A percentile compares a stretch with the other conserved stretches of the same genome.
Conservation (phyloP, 139 green algal species). For the Picochlorum costavermella region DNA sequence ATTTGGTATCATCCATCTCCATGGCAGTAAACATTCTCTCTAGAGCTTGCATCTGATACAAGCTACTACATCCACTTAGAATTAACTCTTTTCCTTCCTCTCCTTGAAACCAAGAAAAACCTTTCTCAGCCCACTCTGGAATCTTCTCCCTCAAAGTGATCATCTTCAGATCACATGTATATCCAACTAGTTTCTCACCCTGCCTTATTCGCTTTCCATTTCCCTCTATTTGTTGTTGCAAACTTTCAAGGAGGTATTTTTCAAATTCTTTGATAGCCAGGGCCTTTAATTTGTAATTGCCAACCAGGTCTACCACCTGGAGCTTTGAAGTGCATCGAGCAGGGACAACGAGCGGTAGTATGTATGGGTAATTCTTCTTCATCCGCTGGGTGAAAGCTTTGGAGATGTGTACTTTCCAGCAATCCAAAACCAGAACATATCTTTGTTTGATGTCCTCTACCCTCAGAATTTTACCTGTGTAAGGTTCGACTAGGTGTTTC, state of each 20-base stretch:
- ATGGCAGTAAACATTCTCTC: constrained; percentile 1
- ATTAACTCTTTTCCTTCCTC: background rate
- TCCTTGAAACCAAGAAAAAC: background rate
- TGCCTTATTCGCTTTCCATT: background rate
- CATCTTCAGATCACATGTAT: background rate
- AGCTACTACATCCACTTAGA: background rate
- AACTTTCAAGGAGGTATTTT: constrained; percentile 1
- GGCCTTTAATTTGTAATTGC: background rate
- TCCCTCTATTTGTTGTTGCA: background rate
- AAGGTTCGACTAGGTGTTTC: background rate
- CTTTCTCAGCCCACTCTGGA: constrained; percentile 1
- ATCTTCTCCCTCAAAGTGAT: background rate
- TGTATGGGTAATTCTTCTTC: constrained; percentile 1
- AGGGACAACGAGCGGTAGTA: background rate
- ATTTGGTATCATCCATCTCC: background rate
- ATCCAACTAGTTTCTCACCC: background rate
- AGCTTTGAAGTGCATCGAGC: background rate
- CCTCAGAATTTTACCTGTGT: background rate
- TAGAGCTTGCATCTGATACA: constrained; percentile 1
- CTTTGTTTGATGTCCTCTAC: background rate
- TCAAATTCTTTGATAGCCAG: constrained; percentile 6
- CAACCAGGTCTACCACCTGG: background rate
- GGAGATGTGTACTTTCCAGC: background rate
- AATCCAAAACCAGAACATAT: background rate
- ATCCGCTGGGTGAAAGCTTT: background rate